Percentiles rank a stretch among this genome's conserved stretches.
Conservation (phyloP, 495 filamentous ascomycete species). For the Xylaria longipes region DNA sequence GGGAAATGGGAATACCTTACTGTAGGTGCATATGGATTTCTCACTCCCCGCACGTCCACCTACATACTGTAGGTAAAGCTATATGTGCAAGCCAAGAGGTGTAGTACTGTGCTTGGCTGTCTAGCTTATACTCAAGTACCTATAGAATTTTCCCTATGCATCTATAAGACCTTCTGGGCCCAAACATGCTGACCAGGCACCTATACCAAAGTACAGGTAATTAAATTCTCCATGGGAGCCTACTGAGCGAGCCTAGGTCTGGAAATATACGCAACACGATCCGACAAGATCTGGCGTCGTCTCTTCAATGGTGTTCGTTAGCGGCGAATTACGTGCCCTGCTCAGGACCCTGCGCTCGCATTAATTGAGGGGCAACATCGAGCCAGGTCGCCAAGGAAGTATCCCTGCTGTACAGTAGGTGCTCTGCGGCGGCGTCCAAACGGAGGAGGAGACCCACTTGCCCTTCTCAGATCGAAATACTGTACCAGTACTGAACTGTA, state of each 20-base stretch:
- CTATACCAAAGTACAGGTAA: neutral
- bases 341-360: too few relatives aligned
- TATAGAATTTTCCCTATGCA: too few relatives aligned
- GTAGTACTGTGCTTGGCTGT: neutral
- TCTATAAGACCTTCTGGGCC: too few relatives aligned
- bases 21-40: neutral
- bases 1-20: neutral
- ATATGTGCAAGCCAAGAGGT: neutral
- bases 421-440: neutral
- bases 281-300: slow-evolving; percentile 3
- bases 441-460: neutral
- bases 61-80: neutral
- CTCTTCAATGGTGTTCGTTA: neutral
- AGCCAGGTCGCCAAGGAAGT: neutral
- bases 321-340: slow-evolving; percentile 3
- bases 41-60: slow-evolving; percentile 2
- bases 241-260: neutral
- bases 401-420: neutral
- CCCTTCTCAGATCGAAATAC: slow-evolving; percentile 9
- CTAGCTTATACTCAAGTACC: neutral
- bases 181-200: neutral
- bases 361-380: slow-evolving; percentile 21
- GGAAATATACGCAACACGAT: neutral
- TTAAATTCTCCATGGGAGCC: neutral
- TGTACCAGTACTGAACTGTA: slow-evolving; percentile 16